phyloP scores from a whole-genome alignment of 2,329 filamentous ascomycete genomes.

The Geoglossum cookeanum region DNA sequence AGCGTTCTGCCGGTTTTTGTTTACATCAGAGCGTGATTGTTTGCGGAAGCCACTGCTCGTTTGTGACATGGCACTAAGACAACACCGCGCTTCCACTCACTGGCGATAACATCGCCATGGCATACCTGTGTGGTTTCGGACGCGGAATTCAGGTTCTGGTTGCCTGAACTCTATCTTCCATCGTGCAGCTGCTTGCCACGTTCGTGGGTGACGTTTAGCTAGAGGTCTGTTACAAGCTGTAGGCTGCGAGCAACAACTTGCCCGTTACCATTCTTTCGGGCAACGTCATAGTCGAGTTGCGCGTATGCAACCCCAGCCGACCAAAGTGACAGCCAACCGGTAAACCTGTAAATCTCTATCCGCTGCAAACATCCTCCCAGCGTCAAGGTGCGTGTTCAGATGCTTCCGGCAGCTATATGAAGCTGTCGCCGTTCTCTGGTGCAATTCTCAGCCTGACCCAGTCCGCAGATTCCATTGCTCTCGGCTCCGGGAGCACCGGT shows the following conservation, averaged over 20 bases:
- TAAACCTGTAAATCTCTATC: background rate
- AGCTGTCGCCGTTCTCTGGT: background rate
- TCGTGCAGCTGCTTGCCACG: background rate
- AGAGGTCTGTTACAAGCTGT: background rate
- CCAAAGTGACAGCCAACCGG: background rate
- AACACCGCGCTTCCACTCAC: background rate
- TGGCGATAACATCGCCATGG: background rate
- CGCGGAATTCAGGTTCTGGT: background rate
- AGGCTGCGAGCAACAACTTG: background rate
- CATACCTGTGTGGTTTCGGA: background rate
- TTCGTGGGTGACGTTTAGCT: background rate
- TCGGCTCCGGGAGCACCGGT: background rate
- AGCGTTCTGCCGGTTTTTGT: too few relatives aligned
- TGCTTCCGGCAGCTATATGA: background rate
- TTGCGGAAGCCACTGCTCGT: background rate
- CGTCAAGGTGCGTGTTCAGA: background rate
- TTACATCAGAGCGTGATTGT: too few relatives aligned
- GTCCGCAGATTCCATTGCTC: background rate
- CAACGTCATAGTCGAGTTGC: background rate
- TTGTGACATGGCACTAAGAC: background rate
- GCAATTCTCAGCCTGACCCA: background rate
- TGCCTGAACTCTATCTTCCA: background rate
- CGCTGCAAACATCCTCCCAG: background rate
- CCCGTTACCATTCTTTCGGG: background rate
- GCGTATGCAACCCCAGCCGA: background rate